Evolutionary conservation across 345 rosid genomes (phyloP), one percentile per base, ranked within the genome.

Genomic region (Heritiera littoralis): DNA sequence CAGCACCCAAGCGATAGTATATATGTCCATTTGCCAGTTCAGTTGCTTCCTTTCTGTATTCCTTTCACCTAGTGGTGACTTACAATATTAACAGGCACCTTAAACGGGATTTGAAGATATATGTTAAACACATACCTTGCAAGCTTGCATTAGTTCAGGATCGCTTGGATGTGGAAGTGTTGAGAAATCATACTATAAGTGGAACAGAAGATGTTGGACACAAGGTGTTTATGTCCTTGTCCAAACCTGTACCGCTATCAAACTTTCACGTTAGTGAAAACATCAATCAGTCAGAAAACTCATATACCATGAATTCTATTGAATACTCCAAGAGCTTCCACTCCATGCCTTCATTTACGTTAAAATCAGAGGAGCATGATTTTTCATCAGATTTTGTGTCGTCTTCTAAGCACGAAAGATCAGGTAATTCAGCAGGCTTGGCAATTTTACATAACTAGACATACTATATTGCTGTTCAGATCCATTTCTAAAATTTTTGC

Each of bases 71-170:
- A 56, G 61, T 23, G 20, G 28, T 51, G 14, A 1, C 58, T 51
- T 9, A 15, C 9, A 72, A 17, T 40, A 15, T 60, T 78, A 15
- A 54, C 87, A 91, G 94, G 90, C 88, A 89, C 74, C 71, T 89
- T 2, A 80, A 90, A 69, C 81, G 84, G 79, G 90, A 89, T 71
- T 73, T 86, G 77, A 84, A 56, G 83, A 84, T 80, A 60, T 88
- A 88, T 81, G 48, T 54, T 18, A 85, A 79, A 70, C 90, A 86
- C 45, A 85, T 89, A 82, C 91, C 90, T 5, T 86, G 88, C 81
- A 88, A 87, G 66, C 82, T 88, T 76, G 91, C 89, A 69, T 38
- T 84, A 35, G 74, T 91, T 71, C 86, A 83, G n/a, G 94, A 91
- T 76, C 78, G 75, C 80, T 74, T 85, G 35, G 23, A 78, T 1